Percentiles rank a stretch among this genome's conserved stretches.
These are phyloP conservation scores for Botrytis deweyae DNA, from an alignment of 2,329 filamentous ascomycete genomes.

Conservation along the genomic window DNA sequence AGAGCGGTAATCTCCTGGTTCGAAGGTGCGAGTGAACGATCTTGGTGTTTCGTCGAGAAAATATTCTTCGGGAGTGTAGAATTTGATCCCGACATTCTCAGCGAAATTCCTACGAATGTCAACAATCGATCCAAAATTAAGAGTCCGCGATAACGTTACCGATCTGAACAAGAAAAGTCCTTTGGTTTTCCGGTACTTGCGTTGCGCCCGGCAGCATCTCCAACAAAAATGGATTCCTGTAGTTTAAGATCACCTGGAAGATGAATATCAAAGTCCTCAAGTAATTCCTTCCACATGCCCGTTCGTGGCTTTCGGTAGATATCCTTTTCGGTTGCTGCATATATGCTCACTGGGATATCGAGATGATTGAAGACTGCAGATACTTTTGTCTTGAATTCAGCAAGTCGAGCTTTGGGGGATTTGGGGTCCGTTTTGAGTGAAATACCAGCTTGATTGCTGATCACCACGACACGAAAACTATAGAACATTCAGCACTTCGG, in stretches of 20 bases:
- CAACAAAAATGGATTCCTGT: slow-evolving; percentile 76
- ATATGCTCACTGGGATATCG: slow-evolving; percentile 74
- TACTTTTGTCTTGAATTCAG: slow-evolving; percentile 82
- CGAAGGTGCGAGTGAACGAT: slow-evolving; percentile 68
- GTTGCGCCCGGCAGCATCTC: slow-evolving; percentile 72
- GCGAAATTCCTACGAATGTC: slow-evolving; percentile 68
- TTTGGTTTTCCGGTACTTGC: slow-evolving; percentile 49
- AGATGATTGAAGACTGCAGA: slow-evolving; percentile 67
- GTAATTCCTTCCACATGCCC: slow-evolving; percentile 81
- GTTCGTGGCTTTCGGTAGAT: slow-evolving; percentile 80
- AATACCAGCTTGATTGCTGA: slow-evolving; percentile 89
- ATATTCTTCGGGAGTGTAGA: slow-evolving; percentile 87
- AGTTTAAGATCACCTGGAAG: slow-evolving; percentile 61
- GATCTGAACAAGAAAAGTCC: slow-evolving; percentile 65
- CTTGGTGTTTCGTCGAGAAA: slow-evolving; percentile 70
- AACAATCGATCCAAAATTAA: slow-evolving; percentile 19
- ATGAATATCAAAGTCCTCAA: slow-evolving; percentile 50
- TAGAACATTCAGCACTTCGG: slow-evolving; percentile 12
- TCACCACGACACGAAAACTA: slow-evolving; percentile 72
- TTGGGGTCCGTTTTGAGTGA: slow-evolving; percentile 73
- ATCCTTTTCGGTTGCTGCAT: slow-evolving; percentile 83
- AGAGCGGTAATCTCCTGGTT: slow-evolving; percentile 59
- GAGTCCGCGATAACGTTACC: slow-evolving; percentile 28
- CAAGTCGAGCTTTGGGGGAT: slow-evolving; percentile 62
- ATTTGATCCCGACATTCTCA: slow-evolving; percentile 75